Base-by-base conservation (phyloP, 1,284 basidiomycete species). In the Pholiota adiposa region DNA sequence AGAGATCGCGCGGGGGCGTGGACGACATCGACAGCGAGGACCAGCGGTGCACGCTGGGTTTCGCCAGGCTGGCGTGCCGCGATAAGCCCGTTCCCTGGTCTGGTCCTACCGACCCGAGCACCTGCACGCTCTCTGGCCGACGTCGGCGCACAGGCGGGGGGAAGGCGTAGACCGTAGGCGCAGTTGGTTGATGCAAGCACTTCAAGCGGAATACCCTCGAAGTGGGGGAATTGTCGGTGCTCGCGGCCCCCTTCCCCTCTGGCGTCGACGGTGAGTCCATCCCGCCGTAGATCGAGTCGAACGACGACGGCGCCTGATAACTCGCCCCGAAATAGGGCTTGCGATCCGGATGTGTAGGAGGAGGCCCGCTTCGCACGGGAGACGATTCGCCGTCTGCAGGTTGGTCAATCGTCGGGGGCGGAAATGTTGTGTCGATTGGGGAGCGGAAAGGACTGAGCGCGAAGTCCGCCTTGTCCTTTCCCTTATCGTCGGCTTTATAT, bases 71-170 rank as follows among this genome's bases (percentile, higher is more conserved):
- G 4, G 65, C 52, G 29, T 68, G 65, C 25, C 66, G 40, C 25
- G 31, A 38, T 23, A 60, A 46, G 54, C 1, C 25, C n/a, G 23
- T 31, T 0, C 25, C 41, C 59, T 31, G 34, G 52, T n/a, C n/a
- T 33, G 48, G 50, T 29, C 64, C 62, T 25, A 66, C n/a, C n/a
- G n/a, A n/a, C 1, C 69, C 69, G 8, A 77, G 68, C 16, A 88
- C 64, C 63, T 88, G 87, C 31, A 85, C 78, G 66, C 87, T 89
- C 65, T 89, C 88, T 0, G 88, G 89, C 1, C 87, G 77, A 58
- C 77, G 79, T 14, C 82, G 74, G 2, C 83, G 74, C 1, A 77
- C 71, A 0, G 83, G 80, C 0, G 82, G 80, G 0, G 84, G 79
- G 73, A 75, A 73, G 2, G 73, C 75, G 0, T 77, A 81, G 4